These are phyloP conservation scores for Candida yuanshanica DNA, from an alignment of 805 yeast genomes.

Conservation along the genomic window DNA sequence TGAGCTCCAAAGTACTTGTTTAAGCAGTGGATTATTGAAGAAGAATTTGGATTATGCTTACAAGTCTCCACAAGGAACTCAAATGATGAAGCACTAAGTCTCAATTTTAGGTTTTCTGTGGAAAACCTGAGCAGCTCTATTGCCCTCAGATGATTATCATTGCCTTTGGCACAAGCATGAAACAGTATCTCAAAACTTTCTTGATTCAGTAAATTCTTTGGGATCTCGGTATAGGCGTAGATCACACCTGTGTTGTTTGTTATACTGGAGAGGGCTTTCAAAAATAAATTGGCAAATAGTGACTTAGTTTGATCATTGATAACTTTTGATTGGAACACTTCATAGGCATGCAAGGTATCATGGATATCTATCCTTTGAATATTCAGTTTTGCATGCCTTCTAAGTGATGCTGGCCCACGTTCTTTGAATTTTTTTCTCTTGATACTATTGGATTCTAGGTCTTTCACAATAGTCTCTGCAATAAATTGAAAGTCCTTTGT, in stretches of 20 bases:
- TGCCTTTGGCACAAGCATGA: slow-evolving; percentile 14
- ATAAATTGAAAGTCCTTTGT: slow-evolving; percentile 12
- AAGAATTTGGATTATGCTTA: neutral
- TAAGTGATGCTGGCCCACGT: neutral
- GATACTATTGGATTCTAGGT: slow-evolving; percentile 4
- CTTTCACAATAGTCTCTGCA: slow-evolving; percentile 1
- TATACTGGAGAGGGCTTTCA: slow-evolving; percentile 6
- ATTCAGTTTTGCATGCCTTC: slow-evolving; percentile 3
- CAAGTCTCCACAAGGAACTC: slow-evolving; percentile 4
- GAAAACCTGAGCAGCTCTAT: slow-evolving; percentile 10
- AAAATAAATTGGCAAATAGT: slow-evolving; percentile 9
- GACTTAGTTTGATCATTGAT: slow-evolving; percentile 1
- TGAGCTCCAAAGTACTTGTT: neutral
- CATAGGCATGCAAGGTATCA: neutral
- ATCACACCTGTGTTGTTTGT: slow-evolving; percentile 19
- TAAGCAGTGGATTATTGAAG: neutral
- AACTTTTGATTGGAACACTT: neutral
- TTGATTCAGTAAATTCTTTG: neutral
- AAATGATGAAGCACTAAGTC: neutral
- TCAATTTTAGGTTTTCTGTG: neutral
- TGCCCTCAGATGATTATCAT: slow-evolving; percentile 8
- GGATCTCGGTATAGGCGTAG: slow-evolving; percentile 11
- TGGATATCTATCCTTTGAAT: slow-evolving; percentile 19
- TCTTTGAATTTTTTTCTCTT: slow-evolving; percentile 4
- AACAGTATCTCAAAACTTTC: slow-evolving; percentile 10